phyloP scores from a whole-genome alignment of 257 asterid species.

The Knoxia roxburghii region DNA sequence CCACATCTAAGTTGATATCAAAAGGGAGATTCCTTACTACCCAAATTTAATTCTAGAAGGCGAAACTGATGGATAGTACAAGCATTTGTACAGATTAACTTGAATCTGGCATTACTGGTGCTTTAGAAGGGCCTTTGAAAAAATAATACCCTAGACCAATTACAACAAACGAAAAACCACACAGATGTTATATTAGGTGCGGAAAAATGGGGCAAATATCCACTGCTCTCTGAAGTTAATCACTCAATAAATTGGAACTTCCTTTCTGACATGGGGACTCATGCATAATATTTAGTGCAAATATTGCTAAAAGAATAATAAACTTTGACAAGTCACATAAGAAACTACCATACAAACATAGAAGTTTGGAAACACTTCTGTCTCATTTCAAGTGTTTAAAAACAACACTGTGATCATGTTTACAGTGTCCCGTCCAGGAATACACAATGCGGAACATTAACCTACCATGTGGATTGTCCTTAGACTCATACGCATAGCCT shows the following conservation, averaged over 20 bases:
- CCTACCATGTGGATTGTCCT: neutral
- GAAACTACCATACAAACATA: neutral
- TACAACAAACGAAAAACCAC: neutral
- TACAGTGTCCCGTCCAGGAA: neutral
- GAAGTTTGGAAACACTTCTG: neutral
- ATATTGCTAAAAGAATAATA: neutral
- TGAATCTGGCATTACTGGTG: neutral
- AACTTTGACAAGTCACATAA: neutral
- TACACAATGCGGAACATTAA: neutral
- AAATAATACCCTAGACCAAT: slow-evolving; percentile 1
- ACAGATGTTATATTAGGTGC: neutral
- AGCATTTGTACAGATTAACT: neutral
- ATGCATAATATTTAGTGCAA: neutral
- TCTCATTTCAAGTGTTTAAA: neutral
- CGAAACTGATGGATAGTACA: neutral
- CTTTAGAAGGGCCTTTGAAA: slow-evolving; percentile 1
- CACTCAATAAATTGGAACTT: neutral
- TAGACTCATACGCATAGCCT: neutral
- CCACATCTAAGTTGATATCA: no score
- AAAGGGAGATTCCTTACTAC: neutral
- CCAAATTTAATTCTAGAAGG: neutral
- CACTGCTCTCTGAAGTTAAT: neutral
- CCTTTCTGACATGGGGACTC: neutral
- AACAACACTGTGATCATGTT: neutral
- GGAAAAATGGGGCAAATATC: neutral